Evolutionary conservation across 208 protist species (phyloP), one percentile per base, ranked within the genome.

Genomic region (Acanthamoeba castellanii): DNA sequence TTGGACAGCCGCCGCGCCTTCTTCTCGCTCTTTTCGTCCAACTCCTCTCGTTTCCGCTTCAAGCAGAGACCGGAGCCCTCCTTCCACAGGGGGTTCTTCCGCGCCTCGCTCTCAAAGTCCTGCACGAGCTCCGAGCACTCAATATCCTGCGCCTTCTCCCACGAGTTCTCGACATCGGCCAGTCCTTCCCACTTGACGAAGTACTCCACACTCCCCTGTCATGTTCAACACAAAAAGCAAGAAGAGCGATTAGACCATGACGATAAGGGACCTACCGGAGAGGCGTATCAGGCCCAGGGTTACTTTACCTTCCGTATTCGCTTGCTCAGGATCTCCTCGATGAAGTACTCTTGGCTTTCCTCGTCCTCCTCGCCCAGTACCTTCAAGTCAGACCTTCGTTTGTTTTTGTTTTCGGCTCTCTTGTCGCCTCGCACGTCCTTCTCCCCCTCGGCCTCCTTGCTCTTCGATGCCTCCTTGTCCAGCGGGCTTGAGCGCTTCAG

Each of bases 71-170:
- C 47, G 32, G 55, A 76, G 42, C 87, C 64, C 87, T 92, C 64
- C 64, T 92, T 92, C 87, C 87, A 92, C 32, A 92, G 61, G 22
- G 55, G 87, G 55, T 92, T 68, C 61, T 78, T 92, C 64, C 64
- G 87, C 27, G 87, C 87, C 64, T 78, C 61, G 25, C 87, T 70
- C 47, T 92, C 87, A 76, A 92, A 92, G 61, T 92, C 64, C 64
- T 92, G 87, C 34, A 92, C n/a, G 87, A 92, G 87, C 42, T 76
- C 87, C 37, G 87, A 45, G 47, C 87, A 92, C 27, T 92, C 64
- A 6, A 92, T 27, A 30, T 92, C 87, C 87, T 57, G 59, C 37
- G 64, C 64, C 61, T 55, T 92, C 45, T 92, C 87, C 87, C 87
- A 92, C 61, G 87, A 92, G 87, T 92, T 92, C 61, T 92, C 87